phyloP scores from a whole-genome alignment of 2,329 filamentous ascomycete species.

The Cordyceps militaris region DNA sequence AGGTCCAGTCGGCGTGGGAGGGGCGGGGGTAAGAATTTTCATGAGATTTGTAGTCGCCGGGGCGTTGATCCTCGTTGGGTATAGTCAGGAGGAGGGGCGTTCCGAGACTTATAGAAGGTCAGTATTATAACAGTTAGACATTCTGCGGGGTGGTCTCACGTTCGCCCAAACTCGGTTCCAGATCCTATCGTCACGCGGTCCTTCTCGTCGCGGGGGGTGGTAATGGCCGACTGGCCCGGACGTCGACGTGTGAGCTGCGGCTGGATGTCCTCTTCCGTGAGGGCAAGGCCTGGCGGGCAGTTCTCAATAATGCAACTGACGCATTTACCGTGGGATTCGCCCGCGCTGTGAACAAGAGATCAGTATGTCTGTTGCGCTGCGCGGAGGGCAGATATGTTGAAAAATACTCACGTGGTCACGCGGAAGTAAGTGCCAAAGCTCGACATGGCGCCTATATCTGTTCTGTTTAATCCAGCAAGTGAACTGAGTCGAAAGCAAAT shows the following conservation, averaged over 20 bases:
- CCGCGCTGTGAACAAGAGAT: slow-evolving; percentile 30
- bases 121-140: neutral
- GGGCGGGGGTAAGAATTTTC: slow-evolving; percentile 64
- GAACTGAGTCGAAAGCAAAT: neutral
- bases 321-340: slow-evolving; percentile 76
- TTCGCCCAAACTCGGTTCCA: slow-evolving; percentile 83
- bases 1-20: slow-evolving; percentile 93
- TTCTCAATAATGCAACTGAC: slow-evolving; percentile 92
- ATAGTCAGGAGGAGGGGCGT: slow-evolving; percentile 86
- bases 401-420: slow-evolving; percentile 66
- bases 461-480: neutral
- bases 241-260: slow-evolving; percentile 87
- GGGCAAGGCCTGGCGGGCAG: slow-evolving; percentile 63
- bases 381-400: slow-evolving; percentile 7
- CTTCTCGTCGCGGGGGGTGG: slow-evolving; percentile 88
- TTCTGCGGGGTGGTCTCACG: slow-evolving; percentile 26
- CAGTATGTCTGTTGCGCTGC: neutral
- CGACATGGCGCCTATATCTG: slow-evolving; percentile 50
- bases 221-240: slow-evolving; percentile 83
- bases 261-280: slow-evolving; percentile 84
- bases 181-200: slow-evolving; percentile 89
- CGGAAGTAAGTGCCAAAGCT: slow-evolving; percentile 75
- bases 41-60: slow-evolving; percentile 72
- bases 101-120: slow-evolving; percentile 46
- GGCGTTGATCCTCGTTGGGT: slow-evolving; percentile 86